A percentile compares a stretch with the other conserved stretches of the same genome.
These are phyloP conservation scores for Fagopyrum homotropicum DNA, from an alignment of 148 eudicot genomes.

Conservation along the genomic window DNA sequence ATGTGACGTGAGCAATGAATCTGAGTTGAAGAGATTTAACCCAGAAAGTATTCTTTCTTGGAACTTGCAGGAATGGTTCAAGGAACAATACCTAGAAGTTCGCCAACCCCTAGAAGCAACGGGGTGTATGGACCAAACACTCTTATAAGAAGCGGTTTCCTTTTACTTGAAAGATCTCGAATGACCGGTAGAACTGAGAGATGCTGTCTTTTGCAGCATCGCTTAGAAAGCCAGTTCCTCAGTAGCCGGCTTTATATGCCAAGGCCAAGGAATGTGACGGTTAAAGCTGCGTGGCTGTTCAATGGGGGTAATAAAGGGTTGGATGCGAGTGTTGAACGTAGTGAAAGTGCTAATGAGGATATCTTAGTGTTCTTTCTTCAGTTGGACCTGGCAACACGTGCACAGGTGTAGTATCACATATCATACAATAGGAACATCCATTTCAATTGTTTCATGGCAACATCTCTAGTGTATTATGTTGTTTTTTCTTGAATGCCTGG, in stretches of 20 bases:
- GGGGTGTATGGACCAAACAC: slow-evolving; percentile 39
- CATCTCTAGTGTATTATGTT: not conserved
- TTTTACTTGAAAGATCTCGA: slow-evolving; percentile 24
- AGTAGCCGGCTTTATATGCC: slow-evolving; percentile 21
- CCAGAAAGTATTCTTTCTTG: slow-evolving; percentile 5
- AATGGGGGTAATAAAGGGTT: slow-evolving; percentile 52
- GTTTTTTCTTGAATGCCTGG: not conserved
- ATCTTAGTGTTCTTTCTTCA: slow-evolving; percentile 88
- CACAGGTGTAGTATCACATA: slow-evolving; percentile 51
- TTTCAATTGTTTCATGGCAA: not conserved
- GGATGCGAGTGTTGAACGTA: slow-evolving; percentile 71
- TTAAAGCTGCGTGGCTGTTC: slow-evolving; percentile 78
- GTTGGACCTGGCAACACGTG: slow-evolving; percentile 82
- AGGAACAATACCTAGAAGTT: slow-evolving; percentile 46
- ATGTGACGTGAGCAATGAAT: not conserved
- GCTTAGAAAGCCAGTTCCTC: slow-evolving; percentile 29
- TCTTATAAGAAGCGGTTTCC: slow-evolving; percentile 26
- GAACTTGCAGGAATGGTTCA: slow-evolving; percentile 23
- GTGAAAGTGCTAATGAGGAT: slow-evolving; percentile 89
- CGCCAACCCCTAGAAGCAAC: slow-evolving; percentile 42
- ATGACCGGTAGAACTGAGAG: slow-evolving; percentile 29
- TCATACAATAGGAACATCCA: not conserved
- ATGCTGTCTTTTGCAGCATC: slow-evolving; percentile 24
- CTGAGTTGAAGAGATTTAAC: not conserved
- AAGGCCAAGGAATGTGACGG: slow-evolving; percentile 33